A percentile compares a stretch with the other conserved stretches of the same genome.
phyloP scores from a whole-genome alignment of 306 rosid species.

The Citrullus colocynthis region DNA sequence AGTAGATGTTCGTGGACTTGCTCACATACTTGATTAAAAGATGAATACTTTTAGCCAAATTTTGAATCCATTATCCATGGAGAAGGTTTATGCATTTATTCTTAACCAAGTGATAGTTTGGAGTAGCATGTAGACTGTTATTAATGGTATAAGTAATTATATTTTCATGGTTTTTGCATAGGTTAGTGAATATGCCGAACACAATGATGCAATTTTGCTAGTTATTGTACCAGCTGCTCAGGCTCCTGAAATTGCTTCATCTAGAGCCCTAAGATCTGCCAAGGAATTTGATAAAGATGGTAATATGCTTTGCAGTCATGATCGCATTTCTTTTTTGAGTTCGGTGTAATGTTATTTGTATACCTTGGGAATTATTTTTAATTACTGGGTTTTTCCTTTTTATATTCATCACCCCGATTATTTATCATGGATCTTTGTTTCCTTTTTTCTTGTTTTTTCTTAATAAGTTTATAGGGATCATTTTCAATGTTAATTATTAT shows the following conservation, averaged over 20 bases:
- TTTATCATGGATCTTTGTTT: neutral
- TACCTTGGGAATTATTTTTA: neutral
- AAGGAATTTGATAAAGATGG: conserved; percentile 91
- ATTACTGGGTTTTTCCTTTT: neutral
- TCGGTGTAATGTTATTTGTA: neutral
- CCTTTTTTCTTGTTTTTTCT: neutral
- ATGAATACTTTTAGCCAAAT: neutral
- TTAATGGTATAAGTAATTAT: conserved; percentile 1
- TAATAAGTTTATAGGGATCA: neutral
- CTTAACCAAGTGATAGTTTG: neutral
- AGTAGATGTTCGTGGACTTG: conserved; percentile 17
- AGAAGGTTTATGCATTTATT: neutral
- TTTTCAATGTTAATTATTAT: neutral
- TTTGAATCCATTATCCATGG: neutral
- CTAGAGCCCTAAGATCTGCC: conserved; percentile 65
- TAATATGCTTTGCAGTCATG: conserved; percentile 12
- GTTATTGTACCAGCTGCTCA: conserved; percentile 85
- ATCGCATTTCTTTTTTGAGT: neutral
- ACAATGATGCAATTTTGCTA: conserved; percentile 80
- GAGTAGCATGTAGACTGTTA: neutral
- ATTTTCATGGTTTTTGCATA: conserved; percentile 24
- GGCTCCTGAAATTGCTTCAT: conserved; percentile 82
- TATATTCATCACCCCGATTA: neutral
- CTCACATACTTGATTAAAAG: neutral
- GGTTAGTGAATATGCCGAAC: conserved; percentile 90